Conservation (phyloP, 2,329 filamentous ascomycete genomes). For the Apiospora marii region DNA sequence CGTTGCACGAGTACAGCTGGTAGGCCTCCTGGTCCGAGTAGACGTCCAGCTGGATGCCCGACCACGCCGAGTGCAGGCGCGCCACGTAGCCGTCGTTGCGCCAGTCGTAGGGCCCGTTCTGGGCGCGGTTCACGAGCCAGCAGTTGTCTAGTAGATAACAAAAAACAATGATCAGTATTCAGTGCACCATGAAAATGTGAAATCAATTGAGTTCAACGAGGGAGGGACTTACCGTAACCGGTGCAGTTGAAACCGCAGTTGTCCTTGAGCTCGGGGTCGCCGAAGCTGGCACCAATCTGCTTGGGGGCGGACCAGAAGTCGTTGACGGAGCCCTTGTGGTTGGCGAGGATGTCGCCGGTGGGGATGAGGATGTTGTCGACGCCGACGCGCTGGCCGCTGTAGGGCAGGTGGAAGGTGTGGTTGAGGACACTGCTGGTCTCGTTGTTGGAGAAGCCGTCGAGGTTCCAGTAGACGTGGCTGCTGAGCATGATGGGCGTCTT, state of each 20-base stretch:
- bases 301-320: constrained; percentile 87
- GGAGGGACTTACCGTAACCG: constrained; percentile 73
- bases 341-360: constrained; percentile 77
- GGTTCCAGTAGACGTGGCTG: constrained; percentile 80
- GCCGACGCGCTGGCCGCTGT: constrained; percentile 72
- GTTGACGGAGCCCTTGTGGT: constrained; percentile 72
- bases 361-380: constrained; percentile 78
- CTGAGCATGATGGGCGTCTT: constrained; percentile 86
- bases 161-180: not conserved
- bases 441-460: constrained; percentile 80
- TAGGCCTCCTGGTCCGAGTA: constrained; percentile 86
- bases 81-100: constrained; percentile 66
- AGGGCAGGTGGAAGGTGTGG: constrained; percentile 77
- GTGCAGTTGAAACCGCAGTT: constrained; percentile 86
- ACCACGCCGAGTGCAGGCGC: constrained; percentile 74
- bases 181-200: not conserved
- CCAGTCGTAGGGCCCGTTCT: constrained; percentile 69
- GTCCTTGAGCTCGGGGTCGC: constrained; percentile 66
- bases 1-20: constrained; percentile 86
- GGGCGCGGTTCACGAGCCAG: constrained; percentile 71
- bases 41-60: constrained; percentile 84
- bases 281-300: constrained; percentile 75
- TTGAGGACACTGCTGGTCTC: constrained; percentile 71
- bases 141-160: constrained; percentile 59
- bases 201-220: constrained; percentile 9